Conservation (phyloP, 179 eudicot genomes). For the Beta lomatogona region DNA sequence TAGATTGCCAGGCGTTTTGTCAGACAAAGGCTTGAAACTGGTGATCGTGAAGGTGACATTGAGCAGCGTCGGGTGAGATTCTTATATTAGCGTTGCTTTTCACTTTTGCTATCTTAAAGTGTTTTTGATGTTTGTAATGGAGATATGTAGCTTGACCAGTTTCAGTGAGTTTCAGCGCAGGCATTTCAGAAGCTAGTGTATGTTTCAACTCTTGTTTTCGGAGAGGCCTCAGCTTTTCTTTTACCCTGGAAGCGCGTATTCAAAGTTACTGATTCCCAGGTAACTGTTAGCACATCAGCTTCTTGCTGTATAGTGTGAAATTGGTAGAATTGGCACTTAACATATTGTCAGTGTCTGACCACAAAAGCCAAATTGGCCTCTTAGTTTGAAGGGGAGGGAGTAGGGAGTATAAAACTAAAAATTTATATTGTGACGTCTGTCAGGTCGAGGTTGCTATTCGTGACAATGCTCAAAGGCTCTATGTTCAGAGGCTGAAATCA, state of each 20-base stretch:
- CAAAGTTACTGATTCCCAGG: constrained; percentile 91
- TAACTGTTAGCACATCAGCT: constrained; percentile 26
- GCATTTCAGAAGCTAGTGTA: constrained; percentile 98
- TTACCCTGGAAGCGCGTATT: constrained; percentile 98
- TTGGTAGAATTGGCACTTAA: neutral
- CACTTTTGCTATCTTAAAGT: neutral
- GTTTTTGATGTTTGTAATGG: neutral
- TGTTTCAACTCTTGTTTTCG: constrained; percentile 94
- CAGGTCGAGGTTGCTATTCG: constrained; percentile 98
- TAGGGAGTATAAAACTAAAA: neutral
- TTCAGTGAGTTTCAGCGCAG: constrained; percentile 68
- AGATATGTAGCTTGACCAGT: constrained; percentile 55
- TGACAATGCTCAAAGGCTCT: constrained; percentile 90
- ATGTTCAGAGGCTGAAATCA: constrained; percentile 65
- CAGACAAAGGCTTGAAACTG: constrained; percentile 98
- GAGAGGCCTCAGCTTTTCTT: constrained; percentile 89
- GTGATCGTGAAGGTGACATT: constrained; percentile 77
- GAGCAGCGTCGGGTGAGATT: constrained; percentile 90
- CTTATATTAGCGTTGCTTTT: constrained; percentile 16
- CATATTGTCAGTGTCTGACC: neutral
- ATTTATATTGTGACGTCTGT: constrained; percentile 20
- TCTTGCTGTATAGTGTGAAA: neutral
- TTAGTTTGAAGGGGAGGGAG: neutral
- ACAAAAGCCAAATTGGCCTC: neutral
- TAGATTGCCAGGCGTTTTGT: constrained; percentile 85